Percentiles rank a stretch among this genome's conserved stretches.
Conservation (phyloP, 495 filamentous ascomycete species). For the Cercophora scortea region DNA sequence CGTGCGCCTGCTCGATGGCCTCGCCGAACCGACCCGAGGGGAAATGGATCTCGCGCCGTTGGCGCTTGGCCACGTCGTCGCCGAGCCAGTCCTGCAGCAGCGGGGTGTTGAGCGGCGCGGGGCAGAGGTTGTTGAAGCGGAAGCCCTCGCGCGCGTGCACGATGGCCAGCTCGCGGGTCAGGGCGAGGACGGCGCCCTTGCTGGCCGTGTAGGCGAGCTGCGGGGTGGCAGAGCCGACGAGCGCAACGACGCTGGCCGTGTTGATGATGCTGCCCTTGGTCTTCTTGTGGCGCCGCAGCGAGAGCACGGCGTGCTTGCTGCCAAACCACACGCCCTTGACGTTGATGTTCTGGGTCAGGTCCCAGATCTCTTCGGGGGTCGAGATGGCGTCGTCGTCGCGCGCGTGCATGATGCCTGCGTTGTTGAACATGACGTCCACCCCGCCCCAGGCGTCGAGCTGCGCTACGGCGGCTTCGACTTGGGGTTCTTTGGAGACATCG, state of each 20-base stretch:
- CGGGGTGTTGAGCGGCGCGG: conserved; percentile 79
- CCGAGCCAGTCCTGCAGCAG: conserved; percentile 95
- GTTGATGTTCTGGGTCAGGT: conserved; percentile 88
- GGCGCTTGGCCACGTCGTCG: conserved; percentile 75
- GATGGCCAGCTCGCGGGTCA: conserved; percentile 76
- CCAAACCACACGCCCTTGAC: conserved; percentile 99
- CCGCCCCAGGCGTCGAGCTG: conserved; percentile 78
- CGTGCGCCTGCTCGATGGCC: conserved; percentile 89
- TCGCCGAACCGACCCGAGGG: conserved; percentile 93
- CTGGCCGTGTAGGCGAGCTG: conserved; percentile 93
- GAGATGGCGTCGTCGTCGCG: conserved; percentile 78
- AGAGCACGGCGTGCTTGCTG: conserved; percentile 82
- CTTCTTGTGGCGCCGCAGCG: conserved; percentile 76
- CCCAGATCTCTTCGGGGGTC: conserved; percentile 89
- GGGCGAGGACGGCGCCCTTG: conserved; percentile 86
- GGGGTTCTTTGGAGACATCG: conserved; percentile 62
- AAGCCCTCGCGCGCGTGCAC: conserved; percentile 78
- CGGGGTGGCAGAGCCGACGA: conserved; percentile 89
- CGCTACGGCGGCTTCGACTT: conserved; percentile 65
- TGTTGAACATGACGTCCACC: conserved; percentile 96
- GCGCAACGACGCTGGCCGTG: conserved; percentile 85
- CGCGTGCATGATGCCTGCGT: conserved; percentile 95
- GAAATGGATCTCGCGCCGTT: conserved; percentile 88
- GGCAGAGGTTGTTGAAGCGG: conserved; percentile 87
- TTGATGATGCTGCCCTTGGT: conserved; percentile 79